These are phyloP conservation scores for Fereydounia khargensis DNA, from an alignment of 1,284 basidiomycete genomes.

Conservation along the genomic window DNA sequence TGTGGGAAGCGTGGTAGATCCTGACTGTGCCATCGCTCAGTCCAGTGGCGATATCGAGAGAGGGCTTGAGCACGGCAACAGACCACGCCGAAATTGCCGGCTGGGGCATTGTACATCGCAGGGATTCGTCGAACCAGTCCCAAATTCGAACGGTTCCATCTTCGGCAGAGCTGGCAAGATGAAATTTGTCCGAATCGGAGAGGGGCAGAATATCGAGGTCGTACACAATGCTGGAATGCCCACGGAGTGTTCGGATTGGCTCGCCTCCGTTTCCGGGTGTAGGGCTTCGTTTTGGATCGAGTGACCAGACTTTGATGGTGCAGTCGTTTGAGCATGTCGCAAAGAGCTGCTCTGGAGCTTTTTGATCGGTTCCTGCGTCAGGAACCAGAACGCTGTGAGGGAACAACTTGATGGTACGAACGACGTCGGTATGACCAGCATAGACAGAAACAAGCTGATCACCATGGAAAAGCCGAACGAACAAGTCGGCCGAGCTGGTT, in stretches of 20 bases:
- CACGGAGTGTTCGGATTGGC: constrained; percentile 12
- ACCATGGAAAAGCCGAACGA: constrained; percentile 32
- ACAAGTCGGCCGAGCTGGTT: constrained; percentile 35
- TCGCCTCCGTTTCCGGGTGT: constrained; percentile 27
- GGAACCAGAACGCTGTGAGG: not conserved
- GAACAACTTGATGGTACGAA: constrained; percentile 19
- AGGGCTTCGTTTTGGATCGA: constrained; percentile 17
- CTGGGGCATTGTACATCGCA: constrained; percentile 11
- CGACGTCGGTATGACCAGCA: constrained; percentile 36
- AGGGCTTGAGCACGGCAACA: constrained; percentile 14
- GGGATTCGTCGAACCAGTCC: constrained; percentile 7
- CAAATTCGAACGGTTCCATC: constrained; percentile 27
- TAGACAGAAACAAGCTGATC: constrained; percentile 25
- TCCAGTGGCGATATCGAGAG: constrained; percentile 27
- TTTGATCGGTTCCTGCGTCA: not conserved
- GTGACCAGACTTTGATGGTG: constrained; percentile 23
- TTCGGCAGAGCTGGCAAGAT: constrained; percentile 25
- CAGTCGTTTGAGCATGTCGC: constrained; percentile 27
- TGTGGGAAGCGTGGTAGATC: too few species aligned
- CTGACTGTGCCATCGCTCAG: constrained; percentile 28
- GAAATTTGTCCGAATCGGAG: not conserved
- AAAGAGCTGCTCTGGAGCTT: constrained; percentile 11
- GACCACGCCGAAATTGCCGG: constrained; percentile 33
- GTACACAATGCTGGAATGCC: constrained; percentile 28
- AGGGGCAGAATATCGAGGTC: constrained; percentile 2